Conservation (phyloP, 1,284 basidiomycete genomes). For the Heliocybe sulcata region DNA sequence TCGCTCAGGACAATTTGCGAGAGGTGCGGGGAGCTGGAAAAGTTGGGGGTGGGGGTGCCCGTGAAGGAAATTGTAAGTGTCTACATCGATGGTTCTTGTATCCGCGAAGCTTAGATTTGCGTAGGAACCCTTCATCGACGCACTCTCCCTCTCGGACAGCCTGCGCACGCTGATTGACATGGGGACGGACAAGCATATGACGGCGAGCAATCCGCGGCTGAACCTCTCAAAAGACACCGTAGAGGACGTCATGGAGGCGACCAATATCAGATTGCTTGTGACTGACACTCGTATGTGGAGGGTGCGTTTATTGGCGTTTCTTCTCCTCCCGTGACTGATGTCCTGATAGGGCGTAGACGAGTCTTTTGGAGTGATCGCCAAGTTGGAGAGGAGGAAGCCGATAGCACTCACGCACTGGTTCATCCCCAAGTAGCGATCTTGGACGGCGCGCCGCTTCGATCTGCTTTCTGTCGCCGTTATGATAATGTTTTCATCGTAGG, state of each 20-base stretch:
- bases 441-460: not conserved
- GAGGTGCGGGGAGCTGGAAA: conserved; percentile 37
- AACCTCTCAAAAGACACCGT: conserved; percentile 35
- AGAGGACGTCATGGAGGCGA: conserved; percentile 32
- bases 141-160: conserved; percentile 29
- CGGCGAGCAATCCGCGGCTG: conserved; percentile 32
- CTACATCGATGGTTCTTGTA: not conserved
- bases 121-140: conserved; percentile 20
- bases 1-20: conserved; percentile 34
- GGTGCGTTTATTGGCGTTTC: conserved; percentile 24
- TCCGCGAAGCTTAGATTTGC: conserved; percentile 1
- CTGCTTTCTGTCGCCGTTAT: too few relatives aligned
- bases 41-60: conserved; percentile 42
- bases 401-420: not conserved
- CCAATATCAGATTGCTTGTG: conserved; percentile 37
- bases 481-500: too few relatives aligned
- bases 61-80: conserved; percentile 41
- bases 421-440: not conserved
- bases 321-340: not conserved
- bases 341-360: not conserved
- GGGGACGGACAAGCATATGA: conserved; percentile 28
- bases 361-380: not conserved
- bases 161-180: conserved; percentile 44
- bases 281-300: conserved; percentile 52
- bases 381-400: not conserved